Conservation (phyloP, 2,329 filamentous ascomycete genomes). For the Phyllosticta ampelicida region DNA sequence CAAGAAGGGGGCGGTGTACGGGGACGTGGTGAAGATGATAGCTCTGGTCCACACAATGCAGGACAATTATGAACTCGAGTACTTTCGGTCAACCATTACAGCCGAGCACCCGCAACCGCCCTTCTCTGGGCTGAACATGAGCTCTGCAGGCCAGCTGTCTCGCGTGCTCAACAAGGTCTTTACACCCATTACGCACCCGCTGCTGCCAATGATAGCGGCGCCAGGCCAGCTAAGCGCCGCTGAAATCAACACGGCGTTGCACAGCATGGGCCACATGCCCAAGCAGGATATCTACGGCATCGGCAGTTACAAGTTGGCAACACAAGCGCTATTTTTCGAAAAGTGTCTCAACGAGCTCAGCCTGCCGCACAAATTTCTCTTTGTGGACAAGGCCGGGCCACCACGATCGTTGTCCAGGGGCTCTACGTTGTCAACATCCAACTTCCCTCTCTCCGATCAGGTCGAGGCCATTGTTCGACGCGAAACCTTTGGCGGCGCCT, state of each 20-base stretch:
- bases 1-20: slow-evolving; percentile 58
- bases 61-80: slow-evolving; percentile 83
- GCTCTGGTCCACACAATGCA: slow-evolving; percentile 70
- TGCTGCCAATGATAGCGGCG: slow-evolving; percentile 73
- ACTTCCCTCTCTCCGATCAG: neutral
- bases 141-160: slow-evolving; percentile 73
- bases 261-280: slow-evolving; percentile 69
- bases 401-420: slow-evolving; percentile 22
- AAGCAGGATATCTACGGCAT: slow-evolving; percentile 74
- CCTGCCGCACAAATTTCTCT: slow-evolving; percentile 71
- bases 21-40: slow-evolving; percentile 87
- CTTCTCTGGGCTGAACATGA: slow-evolving; percentile 79
- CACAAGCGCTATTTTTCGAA: slow-evolving; percentile 75
- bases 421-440: neutral
- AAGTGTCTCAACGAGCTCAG: slow-evolving; percentile 54
- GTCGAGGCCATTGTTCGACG: slow-evolving; percentile 59
- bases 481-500: slow-evolving; percentile 69
- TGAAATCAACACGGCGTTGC: slow-evolving; percentile 70
- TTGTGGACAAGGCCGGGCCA: slow-evolving; percentile 52
- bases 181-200: slow-evolving; percentile 76
- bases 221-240: slow-evolving; percentile 78
- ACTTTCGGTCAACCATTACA: slow-evolving; percentile 70
- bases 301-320: slow-evolving; percentile 49
- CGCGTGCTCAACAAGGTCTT: slow-evolving; percentile 77
- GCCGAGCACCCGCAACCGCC: slow-evolving; percentile 56